These are phyloP conservation scores for Mimosa bimucronata DNA, from an alignment of 306 rosid genomes.

Conservation along the genomic window DNA sequence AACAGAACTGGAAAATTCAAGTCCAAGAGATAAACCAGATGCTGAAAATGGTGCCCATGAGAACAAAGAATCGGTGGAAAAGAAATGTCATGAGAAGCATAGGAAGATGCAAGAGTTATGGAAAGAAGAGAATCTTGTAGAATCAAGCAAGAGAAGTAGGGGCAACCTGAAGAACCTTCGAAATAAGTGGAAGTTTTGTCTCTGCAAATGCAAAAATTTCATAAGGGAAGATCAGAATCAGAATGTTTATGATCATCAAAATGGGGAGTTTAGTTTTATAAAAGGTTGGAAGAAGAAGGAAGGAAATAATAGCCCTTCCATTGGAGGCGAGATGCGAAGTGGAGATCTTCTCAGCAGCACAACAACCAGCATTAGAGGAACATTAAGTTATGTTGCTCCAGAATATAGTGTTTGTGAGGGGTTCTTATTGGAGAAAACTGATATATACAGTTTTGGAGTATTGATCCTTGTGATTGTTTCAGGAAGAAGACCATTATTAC, in stretches of 20 bases:
- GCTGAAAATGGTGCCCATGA: too few relatives aligned
- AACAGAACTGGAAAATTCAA: slow-evolving; percentile 46
- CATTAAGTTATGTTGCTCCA: slow-evolving; percentile 89
- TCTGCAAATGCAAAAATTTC: slow-evolving; percentile 51
- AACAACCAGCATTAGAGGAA: slow-evolving; percentile 89
- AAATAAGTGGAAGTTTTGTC: slow-evolving; percentile 64
- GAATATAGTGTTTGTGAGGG: slow-evolving; percentile 82
- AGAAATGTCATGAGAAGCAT: slow-evolving; percentile 64
- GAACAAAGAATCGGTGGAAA: slow-evolving; percentile 51
- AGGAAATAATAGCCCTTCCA: slow-evolving; percentile 46
- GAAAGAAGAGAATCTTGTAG: slow-evolving; percentile 92
- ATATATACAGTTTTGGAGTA: slow-evolving; percentile 91
- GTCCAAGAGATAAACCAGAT: slow-evolving; percentile 55
- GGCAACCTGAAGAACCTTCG: slow-evolving; percentile 56
- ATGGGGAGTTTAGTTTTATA: slow-evolving; percentile 88
- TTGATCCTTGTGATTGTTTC: slow-evolving; percentile 88
- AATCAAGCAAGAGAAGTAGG: slow-evolving; percentile 68
- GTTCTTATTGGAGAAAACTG: slow-evolving; percentile 87
- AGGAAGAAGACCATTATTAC: slow-evolving; percentile 84
- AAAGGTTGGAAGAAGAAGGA: slow-evolving; percentile 71
- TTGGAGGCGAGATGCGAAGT: slow-evolving; percentile 82
- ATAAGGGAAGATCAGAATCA: slow-evolving; percentile 44
- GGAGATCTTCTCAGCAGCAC: slow-evolving; percentile 96
- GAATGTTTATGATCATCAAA: slow-evolving; percentile 54
- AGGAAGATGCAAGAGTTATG: slow-evolving; percentile 98